Evolutionary conservation across 176 grass and related monocot species (phyloP).

Genomic region (Panicum miliaceum): DNA sequence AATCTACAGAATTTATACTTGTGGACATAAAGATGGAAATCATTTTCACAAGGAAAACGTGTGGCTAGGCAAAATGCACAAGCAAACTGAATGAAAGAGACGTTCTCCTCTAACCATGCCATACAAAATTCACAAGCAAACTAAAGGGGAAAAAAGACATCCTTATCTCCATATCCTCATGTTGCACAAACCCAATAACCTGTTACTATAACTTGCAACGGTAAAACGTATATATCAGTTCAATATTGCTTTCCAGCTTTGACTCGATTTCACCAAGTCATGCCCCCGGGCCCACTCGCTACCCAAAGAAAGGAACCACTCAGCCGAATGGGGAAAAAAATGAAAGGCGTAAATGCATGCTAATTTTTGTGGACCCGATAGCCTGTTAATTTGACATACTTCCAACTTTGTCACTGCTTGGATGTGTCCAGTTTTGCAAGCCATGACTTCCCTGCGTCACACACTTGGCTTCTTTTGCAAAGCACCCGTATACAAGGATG

Average conservation of each 20-base stretch:
- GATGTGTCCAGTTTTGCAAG: background rate
- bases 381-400: background rate
- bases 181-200: background rate
- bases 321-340: background rate
- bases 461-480: background rate
- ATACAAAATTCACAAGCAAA: background rate
- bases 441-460: background rate
- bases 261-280: background rate
- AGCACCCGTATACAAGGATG: background rate
- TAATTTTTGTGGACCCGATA: constrained; percentile 30
- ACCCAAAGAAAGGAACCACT: constrained; percentile 8
- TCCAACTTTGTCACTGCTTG: background rate
- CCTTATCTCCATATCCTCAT: background rate
- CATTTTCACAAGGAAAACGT: constrained; percentile 14
- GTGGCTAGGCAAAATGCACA: background rate
- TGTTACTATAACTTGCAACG: background rate
- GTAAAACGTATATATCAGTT: background rate
- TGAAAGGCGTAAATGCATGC: background rate
- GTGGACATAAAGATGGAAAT: background rate
- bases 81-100: background rate
- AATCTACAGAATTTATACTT: background rate
- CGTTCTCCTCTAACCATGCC: background rate
- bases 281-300: constrained; percentile 18
- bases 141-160: background rate
- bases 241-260: constrained; percentile 35